Conservation (phyloP, 768 basidiomycete genomes). For the Kwoniella shandongensis region DNA sequence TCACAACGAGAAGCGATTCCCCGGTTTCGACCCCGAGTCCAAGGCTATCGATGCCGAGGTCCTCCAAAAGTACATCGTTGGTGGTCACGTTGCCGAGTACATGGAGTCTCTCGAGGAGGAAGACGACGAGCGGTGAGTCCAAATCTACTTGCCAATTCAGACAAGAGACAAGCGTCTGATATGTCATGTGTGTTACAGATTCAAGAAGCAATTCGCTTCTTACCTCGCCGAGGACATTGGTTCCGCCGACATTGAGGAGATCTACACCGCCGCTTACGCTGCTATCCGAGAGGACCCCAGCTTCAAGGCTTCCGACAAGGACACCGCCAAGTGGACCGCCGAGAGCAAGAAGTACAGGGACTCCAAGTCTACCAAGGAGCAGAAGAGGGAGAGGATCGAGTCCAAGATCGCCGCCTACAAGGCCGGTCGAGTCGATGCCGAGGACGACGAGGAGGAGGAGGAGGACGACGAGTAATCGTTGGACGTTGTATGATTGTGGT, state of each 20-base stretch:
- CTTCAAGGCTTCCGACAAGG: constrained; percentile 86
- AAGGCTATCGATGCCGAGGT: constrained; percentile 93
- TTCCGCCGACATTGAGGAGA: constrained; percentile 95
- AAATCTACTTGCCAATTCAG: background rate
- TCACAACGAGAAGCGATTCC: constrained; percentile 97
- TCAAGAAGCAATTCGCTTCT: constrained; percentile 94
- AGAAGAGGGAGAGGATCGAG: constrained; percentile 78
- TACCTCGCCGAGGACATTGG: constrained; percentile 95
- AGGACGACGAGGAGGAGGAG: constrained; percentile 45
- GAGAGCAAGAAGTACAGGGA: constrained; percentile 73
- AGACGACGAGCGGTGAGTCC: constrained; percentile 82
- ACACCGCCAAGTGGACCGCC: constrained; percentile 80
- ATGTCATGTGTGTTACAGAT: constrained; percentile 57
- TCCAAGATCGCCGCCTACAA: constrained; percentile 89
- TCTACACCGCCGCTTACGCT: constrained; percentile 87
- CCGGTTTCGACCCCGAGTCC: constrained; percentile 88
- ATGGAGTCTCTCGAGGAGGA: constrained; percentile 99
- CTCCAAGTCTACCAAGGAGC: constrained; percentile 67
- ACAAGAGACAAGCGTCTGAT: background rate
- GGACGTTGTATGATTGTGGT: too few species aligned
- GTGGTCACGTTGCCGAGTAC: constrained; percentile 98
- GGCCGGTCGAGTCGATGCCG: constrained; percentile 56
- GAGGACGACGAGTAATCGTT: constrained; percentile 26
- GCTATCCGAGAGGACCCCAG: constrained; percentile 92
- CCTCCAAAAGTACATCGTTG: constrained; percentile 95